Percentiles rank a stretch among this genome's conserved stretches.
phyloP scores from a whole-genome alignment of 768 basidiomycete genomes.

The Scleroderma citrinum region DNA sequence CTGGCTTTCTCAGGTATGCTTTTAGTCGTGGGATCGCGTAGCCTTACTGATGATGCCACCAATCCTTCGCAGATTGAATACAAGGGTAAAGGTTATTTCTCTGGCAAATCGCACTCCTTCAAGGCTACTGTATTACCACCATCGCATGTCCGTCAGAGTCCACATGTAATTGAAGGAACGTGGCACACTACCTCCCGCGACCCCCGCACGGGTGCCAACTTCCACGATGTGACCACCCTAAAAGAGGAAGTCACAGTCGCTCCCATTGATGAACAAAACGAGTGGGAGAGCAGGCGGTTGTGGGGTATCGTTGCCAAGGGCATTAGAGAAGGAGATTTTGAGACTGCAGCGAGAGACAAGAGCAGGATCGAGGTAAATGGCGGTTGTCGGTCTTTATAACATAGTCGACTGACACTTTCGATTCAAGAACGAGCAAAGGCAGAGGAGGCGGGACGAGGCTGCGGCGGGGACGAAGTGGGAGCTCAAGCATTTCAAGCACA shows the following conservation, averaged over 20 bases:
- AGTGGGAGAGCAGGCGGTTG: conserved; percentile 81
- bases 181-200: conserved; percentile 70
- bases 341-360: conserved; percentile 86
- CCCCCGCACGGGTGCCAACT: conserved; percentile 39
- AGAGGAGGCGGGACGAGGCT: conserved; percentile 76
- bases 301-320: conserved; percentile 89
- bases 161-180: conserved; percentile 66
- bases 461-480: conserved; percentile 69
- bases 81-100: conserved; percentile 94
- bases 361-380: conserved; percentile 74
- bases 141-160: conserved; percentile 33
- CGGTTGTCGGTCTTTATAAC: too few species aligned
- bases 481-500: conserved; percentile 69
- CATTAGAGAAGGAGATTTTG: conserved; percentile 88
- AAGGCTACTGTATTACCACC: conserved; percentile 69
- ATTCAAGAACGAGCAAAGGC: conserved; percentile 83
- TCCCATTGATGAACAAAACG: conserved; percentile 58
- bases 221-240: conserved; percentile 70
- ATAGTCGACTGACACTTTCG: not conserved
- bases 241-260: conserved; percentile 72
- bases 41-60: conserved; percentile 27
- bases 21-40: not conserved
- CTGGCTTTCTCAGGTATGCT: conserved; percentile 45
- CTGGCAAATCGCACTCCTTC: conserved; percentile 89
- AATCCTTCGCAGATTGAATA: conserved; percentile 68